Base-by-base conservation (phyloP, 257 asterid species). In the Paulownia fortunei region DNA sequence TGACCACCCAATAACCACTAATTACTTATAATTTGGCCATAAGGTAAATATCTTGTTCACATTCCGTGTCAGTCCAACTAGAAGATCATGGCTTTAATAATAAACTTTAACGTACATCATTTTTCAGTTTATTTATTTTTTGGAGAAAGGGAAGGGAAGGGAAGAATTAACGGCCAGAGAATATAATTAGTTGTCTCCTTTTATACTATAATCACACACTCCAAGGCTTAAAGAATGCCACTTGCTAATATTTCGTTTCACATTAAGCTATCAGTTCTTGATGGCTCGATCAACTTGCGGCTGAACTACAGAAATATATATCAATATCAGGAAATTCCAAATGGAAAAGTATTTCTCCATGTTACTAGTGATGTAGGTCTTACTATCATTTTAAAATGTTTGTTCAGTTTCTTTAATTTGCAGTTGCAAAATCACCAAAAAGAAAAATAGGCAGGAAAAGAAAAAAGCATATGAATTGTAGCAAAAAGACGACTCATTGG, bases 261-360 rank as follows among this genome's bases (percentile, higher is more conserved):
- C 8, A 34, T 16, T 69, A 69, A n/a, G 49, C 32, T 49, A 69
- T 8, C n/a, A 47, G 16, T 10, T 70, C 32, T 52, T 32, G 65
- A 71, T 52, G 65, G 46, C 51, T 71, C 18, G 21, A 63, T n/a
- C 27, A 63, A n/a, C 67, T 60, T 60, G 41, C 47, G 21, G n/a
- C 51, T 51, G 36, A 49, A 24, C 49, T 32, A 52, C 64, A 32
- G 51, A 70, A 36, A n/a, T n/a, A 30, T n/a, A 30, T 9, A 51
- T 27, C 76, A 51, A 47, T 70, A 30, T 46, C 60, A 69, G 60
- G 60, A 69, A 46, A 46, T 46, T 69, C 27, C n/a, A 18, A n/a
- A 3, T 18, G 16, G 10, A n/a, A 51, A 70, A 51, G 32, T 32
- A 51, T 49, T 54, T 70, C 27, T 30, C 34, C 44, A 11, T 5